These are phyloP conservation scores for Mesostigma viride DNA, from an alignment of 139 green algal species.

Conservation along the genomic window DNA sequence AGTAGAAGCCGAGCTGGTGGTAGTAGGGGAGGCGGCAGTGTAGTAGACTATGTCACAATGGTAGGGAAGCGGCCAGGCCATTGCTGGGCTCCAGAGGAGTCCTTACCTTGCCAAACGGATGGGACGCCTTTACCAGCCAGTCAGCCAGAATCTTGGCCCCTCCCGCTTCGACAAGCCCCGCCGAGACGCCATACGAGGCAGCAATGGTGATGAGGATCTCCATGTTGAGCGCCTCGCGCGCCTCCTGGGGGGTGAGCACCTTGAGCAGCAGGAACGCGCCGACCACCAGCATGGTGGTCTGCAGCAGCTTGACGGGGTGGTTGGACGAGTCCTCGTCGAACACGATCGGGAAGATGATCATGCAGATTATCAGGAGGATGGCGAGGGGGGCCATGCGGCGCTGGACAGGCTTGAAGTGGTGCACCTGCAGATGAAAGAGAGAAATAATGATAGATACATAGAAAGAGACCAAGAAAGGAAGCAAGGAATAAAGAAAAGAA, in stretches of 20 bases:
- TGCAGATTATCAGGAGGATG: conserved; percentile 26
- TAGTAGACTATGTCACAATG: no score
- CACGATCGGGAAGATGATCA: conserved; percentile 46
- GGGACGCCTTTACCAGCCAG: conserved; percentile 19
- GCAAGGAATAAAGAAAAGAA: no score
- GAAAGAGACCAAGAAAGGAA: no score
- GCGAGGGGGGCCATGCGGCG: conserved; percentile 38
- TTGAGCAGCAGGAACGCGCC: conserved; percentile 50
- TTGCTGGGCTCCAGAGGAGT: no score
- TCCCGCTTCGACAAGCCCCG: conserved; percentile 36
- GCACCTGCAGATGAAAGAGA: no score
- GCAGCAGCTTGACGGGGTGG: conserved; percentile 36
- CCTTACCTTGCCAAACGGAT: conserved; percentile 21
- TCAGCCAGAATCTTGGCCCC: conserved; percentile 37
- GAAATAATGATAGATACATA: no score
- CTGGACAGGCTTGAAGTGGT: conserved; percentile 37
- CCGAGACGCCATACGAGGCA: conserved; percentile 47
- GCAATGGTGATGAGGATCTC: conserved; percentile 48
- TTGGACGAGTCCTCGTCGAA: no score
- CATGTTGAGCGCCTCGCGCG: conserved; percentile 39
- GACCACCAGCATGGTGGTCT: conserved; percentile 39
- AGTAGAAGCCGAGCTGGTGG: no score
- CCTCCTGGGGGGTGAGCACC: conserved; percentile 29
- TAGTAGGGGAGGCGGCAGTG: no score
- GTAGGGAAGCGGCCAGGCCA: no score